Evolutionary conservation across 352 stramenopile species (phyloP), one percentile per base, ranked within the genome.

Genomic region (Hyphochytrium catenoides): DNA sequence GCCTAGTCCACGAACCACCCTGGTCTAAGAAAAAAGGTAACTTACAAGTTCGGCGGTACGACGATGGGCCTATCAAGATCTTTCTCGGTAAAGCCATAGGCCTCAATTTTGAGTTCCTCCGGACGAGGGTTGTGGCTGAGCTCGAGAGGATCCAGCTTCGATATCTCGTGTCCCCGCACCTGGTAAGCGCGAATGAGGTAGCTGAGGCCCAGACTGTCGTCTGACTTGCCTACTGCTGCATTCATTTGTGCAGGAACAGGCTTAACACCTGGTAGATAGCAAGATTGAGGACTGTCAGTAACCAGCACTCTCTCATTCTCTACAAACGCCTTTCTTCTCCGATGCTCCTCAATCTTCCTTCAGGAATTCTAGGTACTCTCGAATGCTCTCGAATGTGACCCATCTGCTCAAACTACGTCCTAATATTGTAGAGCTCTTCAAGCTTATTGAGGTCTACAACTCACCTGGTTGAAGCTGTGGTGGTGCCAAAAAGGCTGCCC

Each of bases 141-240:
- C 1, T 70, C 77, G n/a, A 97, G 57, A n/a, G 91, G 91, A 56
- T 98, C 91, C 28, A 98, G 51, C 45, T 95, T 91, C 26, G 88
- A 85, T 8, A 62, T 67, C 44, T 93, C 73, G 52, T 98, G 91
- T 23, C 91, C 89, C 34, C 87, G 87, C 31, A 88, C 72, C 62
- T 98, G 87, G 52, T 95, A 98, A 18, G 91, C 74, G 31, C 87
- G 78, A 55, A 98, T 95, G 28, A 97, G 57, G 58, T 97, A 93
- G 29, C 83, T 86, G 21, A 97, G 52, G 0, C 81, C 83, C 27
- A 97, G 58, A n/a, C n/a, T n/a, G 5, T 64, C 78, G 52, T 89
- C 72, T 8, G 66, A 77, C 12, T 30, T 27, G 15, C 15, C 28
- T n/a, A 23, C 20, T n/a, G 24, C 31, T 8, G 16, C 34, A 7